Evolutionary conservation across 352 stramenopile genomes (phyloP).

Genomic region (Phytophthora fragariae): DNA sequence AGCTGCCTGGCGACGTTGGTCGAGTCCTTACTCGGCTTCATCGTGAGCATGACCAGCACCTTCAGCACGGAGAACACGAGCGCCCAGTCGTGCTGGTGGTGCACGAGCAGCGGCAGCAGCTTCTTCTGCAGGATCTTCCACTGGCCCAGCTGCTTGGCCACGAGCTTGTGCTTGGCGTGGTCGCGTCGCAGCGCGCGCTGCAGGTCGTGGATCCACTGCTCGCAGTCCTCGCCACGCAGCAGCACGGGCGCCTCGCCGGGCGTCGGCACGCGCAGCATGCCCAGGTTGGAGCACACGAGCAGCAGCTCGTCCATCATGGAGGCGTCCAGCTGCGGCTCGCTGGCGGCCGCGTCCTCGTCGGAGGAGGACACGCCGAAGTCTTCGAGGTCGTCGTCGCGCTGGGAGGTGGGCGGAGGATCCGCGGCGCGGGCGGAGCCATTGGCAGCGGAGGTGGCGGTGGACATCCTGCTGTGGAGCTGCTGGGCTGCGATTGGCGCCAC

Average conservation of each 20-base stretch:
- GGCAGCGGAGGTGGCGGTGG: no score
- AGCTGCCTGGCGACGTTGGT: constrained; percentile 84
- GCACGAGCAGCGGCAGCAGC: constrained; percentile 83
- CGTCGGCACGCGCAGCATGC: constrained; percentile 71
- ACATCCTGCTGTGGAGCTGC: no score
- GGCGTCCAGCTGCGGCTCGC: constrained; percentile 59
- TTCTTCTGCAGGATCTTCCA: constrained; percentile 92
- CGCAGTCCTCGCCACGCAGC: constrained; percentile 86
- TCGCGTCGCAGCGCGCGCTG: constrained; percentile 85
- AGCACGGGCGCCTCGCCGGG: constrained; percentile 72
- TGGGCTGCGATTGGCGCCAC: no score
- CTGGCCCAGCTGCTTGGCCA: constrained; percentile 85
- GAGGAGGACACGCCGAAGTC: constrained; percentile 67
- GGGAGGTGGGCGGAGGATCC: not conserved
- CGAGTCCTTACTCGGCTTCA: constrained; percentile 82
- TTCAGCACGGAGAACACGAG: constrained; percentile 92
- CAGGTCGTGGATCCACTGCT: constrained; percentile 87
- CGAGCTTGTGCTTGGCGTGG: constrained; percentile 83
- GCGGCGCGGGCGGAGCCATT: not conserved
- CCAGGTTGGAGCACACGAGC: constrained; percentile 90
- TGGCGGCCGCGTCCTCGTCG: constrained; percentile 45
- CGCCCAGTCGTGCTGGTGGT: constrained; percentile 88
- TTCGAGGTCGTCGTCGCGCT: constrained; percentile 49
- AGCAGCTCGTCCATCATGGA: constrained; percentile 90
- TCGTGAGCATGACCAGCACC: constrained; percentile 92